Evolutionary conservation across 2,329 filamentous ascomycete genomes (phyloP), one percentile per base, ranked within the genome.

Genomic region (Fusarium lyarnte): DNA sequence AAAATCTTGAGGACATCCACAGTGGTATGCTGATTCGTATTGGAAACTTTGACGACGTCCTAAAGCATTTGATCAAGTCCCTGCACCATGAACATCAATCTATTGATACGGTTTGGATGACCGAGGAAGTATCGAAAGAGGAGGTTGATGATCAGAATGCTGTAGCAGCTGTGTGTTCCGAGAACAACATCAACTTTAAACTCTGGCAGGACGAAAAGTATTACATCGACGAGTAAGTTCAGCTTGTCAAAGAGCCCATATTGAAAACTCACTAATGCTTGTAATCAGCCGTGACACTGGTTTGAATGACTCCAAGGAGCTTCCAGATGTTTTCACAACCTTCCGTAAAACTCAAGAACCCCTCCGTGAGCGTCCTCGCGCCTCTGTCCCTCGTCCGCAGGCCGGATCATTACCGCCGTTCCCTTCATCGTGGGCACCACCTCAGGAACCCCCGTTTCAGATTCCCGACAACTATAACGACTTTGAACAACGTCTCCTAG

Each of bases 141-240:
- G 93, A 95, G 78, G 86, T 87, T 63, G 80, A 82, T 8, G 92
- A 95, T 59, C 90, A 94, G 74, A 80, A 83, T 27, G 83, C 82
- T 2, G 84, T 93, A 4, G 84, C 85, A 33, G 78, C 82, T 1
- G 77, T 89, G 1, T 90, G 92, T 61, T 81, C 86, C 27, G 79
- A 85, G 17, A 81, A 85, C 6, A 85, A 84, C 2, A 83, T 90
- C 8, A 85, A 89, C 3, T 93, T 94, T 78, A 88, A 88, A 78
- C 65, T 90, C 2, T 94, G 90, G 89, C 80, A 81, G 1, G 93
- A 95, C 74, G 93, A 94, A 80, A 95, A 95, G 78, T 95, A 93
- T 74, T 91, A 91, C 66, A 85, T 95, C 55, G 91, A 95, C 76
- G 92, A 95, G 93, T 95, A 83, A 81, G 92, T 87, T 29, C 16